Evolutionary conservation across 2,329 filamentous ascomycete species (phyloP).

Genomic region (Clarireedia homoeocarpa): DNA sequence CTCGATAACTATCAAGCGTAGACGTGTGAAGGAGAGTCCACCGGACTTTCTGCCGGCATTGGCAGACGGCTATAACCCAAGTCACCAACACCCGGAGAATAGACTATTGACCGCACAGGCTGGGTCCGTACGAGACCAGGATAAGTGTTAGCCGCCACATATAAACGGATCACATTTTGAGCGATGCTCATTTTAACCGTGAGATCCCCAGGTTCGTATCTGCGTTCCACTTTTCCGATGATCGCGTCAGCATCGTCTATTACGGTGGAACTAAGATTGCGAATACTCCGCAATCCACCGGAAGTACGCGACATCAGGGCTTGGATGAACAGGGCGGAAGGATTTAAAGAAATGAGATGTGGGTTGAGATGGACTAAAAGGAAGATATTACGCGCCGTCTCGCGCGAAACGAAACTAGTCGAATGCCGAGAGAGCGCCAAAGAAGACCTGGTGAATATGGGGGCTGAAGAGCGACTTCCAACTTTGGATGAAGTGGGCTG

Average conservation of each 20-base stretch:
- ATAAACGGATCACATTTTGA: constrained; percentile 2
- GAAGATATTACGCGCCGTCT: background rate
- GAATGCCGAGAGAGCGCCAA: background rate
- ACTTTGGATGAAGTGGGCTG: no score
- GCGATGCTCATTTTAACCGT: background rate
- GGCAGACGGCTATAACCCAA: background rate
- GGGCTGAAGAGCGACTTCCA: no score
- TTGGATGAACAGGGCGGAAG: background rate
- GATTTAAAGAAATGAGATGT: background rate
- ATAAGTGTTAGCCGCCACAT: background rate
- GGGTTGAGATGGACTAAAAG: background rate
- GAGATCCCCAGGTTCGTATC: background rate
- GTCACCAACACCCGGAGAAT: background rate
- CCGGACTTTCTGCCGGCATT: no score
- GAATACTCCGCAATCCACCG: background rate
- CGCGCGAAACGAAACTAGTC: background rate
- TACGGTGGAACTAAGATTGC: background rate
- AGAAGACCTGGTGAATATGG: no score
- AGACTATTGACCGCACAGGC: background rate
- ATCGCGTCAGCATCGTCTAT: no score
- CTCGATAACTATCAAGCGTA: no score
- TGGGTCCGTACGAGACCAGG: background rate
- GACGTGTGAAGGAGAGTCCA: no score
- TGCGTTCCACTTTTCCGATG: background rate
- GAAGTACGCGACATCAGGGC: background rate